Evolutionary conservation across 2,329 filamentous ascomycete genomes (phyloP).

Genomic region (Phyllosticta paracitricarpa): DNA sequence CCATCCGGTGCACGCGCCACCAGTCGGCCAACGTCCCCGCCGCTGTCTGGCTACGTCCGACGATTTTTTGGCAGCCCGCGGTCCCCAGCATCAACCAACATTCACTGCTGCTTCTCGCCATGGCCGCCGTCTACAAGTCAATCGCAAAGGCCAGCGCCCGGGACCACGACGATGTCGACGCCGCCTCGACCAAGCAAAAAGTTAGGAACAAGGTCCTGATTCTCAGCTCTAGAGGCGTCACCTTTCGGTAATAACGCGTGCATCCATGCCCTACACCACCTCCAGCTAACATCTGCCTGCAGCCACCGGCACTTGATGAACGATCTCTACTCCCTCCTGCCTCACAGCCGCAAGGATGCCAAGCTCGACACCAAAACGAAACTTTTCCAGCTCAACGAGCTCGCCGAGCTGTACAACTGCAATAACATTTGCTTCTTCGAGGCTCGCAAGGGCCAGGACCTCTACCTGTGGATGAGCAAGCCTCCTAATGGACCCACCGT

Average conservation of each 20-base stretch:
- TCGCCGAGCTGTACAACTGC: slow-evolving; percentile 70
- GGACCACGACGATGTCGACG: slow-evolving; percentile 23
- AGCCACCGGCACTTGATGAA: slow-evolving; percentile 90
- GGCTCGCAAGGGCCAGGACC: slow-evolving; percentile 84
- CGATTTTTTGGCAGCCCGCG: not conserved
- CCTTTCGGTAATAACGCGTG: slow-evolving; percentile 54
- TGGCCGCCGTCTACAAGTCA: slow-evolving; percentile 50
- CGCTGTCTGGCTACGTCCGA: not conserved
- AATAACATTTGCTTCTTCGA: slow-evolving; percentile 95
- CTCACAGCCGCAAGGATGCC: slow-evolving; percentile 85
- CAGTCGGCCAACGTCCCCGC: not conserved
- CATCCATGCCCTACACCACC: not conserved
- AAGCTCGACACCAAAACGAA: slow-evolving; percentile 96
- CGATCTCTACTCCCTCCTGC: slow-evolving; percentile 79
- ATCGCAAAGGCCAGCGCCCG: slow-evolving; percentile 35
- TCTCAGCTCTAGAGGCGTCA: slow-evolving; percentile 84
- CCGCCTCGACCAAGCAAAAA: slow-evolving; percentile 22
- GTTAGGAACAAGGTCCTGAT: slow-evolving; percentile 64
- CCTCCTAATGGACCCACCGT: slow-evolving; percentile 72
- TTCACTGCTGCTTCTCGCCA: slow-evolving; percentile 15
- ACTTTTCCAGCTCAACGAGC: slow-evolving; percentile 40
- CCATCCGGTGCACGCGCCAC: not conserved
- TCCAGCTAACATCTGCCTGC: slow-evolving; percentile 7
- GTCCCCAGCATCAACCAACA: not conserved
- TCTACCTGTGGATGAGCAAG: slow-evolving; percentile 90